phyloP scores from a whole-genome alignment of 768 basidiomycete genomes.

The Rhizopogon sp. region DNA sequence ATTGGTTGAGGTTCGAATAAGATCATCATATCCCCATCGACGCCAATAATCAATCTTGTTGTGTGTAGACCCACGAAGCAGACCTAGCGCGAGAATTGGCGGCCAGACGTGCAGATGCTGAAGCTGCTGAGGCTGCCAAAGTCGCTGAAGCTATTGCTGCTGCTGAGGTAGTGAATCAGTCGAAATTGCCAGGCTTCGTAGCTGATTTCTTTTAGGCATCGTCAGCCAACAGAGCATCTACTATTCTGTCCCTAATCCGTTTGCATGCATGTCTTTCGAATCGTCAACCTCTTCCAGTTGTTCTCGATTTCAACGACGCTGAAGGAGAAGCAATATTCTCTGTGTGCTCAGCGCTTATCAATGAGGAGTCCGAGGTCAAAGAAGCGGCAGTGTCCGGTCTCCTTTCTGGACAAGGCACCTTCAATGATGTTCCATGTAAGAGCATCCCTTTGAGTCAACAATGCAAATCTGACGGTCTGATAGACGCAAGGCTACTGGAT shows the following conservation, averaged over 20 bases:
- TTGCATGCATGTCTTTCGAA: constrained; percentile 46
- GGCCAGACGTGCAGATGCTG: constrained; percentile 49
- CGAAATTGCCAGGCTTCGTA: not conserved
- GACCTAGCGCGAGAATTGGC: constrained; percentile 55
- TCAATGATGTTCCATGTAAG: constrained; percentile 63
- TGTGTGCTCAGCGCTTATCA: constrained; percentile 49
- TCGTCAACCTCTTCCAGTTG: constrained; percentile 38
- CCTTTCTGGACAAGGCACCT: constrained; percentile 51
- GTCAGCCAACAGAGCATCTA: constrained; percentile 37
- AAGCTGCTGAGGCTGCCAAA: constrained; percentile 51
- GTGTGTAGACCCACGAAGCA: constrained; percentile 52
- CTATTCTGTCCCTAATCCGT: constrained; percentile 56
- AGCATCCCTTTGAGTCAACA: constrained; percentile 3
- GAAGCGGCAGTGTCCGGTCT: constrained; percentile 49
- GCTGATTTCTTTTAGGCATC: constrained; percentile 33
- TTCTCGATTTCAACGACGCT: constrained; percentile 38
- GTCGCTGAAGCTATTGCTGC: constrained; percentile 50
- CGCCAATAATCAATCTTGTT: not conserved
- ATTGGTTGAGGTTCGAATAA: constrained; percentile 65
- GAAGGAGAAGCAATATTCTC: constrained; percentile 55
- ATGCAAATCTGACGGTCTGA: constrained; percentile 5
- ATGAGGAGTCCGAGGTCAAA: constrained; percentile 48
- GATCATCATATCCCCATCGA: not conserved
- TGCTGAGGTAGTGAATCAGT: constrained; percentile 44
- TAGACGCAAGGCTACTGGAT: constrained; percentile 60